phyloP scores from a whole-genome alignment of 2,329 filamentous ascomycete genomes.

The Penicillium brasilianum region DNA sequence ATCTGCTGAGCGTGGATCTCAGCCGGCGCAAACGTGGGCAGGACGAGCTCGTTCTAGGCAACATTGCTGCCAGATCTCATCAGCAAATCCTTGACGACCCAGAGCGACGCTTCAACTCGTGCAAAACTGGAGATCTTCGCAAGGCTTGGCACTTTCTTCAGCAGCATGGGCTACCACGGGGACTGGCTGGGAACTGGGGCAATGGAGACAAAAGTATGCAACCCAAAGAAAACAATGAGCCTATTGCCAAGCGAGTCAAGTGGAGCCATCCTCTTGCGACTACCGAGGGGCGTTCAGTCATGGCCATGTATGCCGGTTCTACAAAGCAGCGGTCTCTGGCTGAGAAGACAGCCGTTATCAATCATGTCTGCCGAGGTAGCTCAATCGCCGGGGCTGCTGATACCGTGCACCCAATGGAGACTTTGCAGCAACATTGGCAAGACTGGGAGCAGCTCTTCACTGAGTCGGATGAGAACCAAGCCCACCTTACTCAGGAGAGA shows the following conservation, averaged over 20 bases:
- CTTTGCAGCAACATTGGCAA: not conserved
- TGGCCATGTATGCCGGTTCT: not conserved
- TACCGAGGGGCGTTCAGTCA: not conserved
- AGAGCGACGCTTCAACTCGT: constrained; percentile 35
- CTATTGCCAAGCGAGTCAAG: constrained; percentile 24
- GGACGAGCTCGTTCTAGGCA: constrained; percentile 37
- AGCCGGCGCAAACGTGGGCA: no score
- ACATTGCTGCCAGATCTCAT: constrained; percentile 28
- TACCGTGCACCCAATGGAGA: not conserved
- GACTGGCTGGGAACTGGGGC: constrained; percentile 42
- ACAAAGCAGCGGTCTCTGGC: not conserved
- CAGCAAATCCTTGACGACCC: constrained; percentile 16
- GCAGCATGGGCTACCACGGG: constrained; percentile 34
- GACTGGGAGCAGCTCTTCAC: not conserved
- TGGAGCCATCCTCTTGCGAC: constrained; percentile 1
- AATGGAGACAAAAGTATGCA: not conserved
- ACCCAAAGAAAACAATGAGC: not conserved
- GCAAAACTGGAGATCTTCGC: constrained; percentile 37
- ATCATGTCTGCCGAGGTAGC: not conserved
- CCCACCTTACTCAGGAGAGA: not conserved
- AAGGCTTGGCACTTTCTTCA: constrained; percentile 39
- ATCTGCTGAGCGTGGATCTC: no score
- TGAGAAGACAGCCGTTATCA: not conserved
- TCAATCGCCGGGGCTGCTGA: not conserved
- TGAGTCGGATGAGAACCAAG: not conserved